Evolutionary conservation across 176 grass and related monocot species (phyloP), one percentile per base, ranked within the genome.

Genomic region (Phragmites australis): DNA sequence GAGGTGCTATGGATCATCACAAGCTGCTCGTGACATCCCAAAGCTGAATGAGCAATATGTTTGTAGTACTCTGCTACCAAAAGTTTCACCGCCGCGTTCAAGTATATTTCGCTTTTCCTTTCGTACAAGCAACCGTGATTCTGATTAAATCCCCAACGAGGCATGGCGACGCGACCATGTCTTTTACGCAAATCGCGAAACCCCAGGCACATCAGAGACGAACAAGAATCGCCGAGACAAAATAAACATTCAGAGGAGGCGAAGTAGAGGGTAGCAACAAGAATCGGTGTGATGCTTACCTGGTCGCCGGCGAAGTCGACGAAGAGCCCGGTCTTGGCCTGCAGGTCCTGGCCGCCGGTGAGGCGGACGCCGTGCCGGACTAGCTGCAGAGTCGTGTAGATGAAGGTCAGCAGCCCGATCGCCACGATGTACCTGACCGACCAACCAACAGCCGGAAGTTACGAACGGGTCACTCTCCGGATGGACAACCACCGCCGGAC

Each of bases 271-370:
- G 25, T 6, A 11, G 31, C 19, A 5, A 23, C 6, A 55, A 74
- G 9, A 16, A 30, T 30, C 15, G 5, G 15, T 1, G 39, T 0
- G 2, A 9, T 49, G 32, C 56, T 65, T 39, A 97, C 94, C 91
- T 97, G 94, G 82, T 97, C 94, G 1, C 91, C 91, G 44, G 83
- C 75, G 70, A 97, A 97, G 78, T 97, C 91, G 18, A 90, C 46
- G 73, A 94, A 67, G 42, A 70, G 71, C 58, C 82, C 75, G 32
- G 78, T 56, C 70, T 53, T 80, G 49, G 50, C 19, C 55, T 87
- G 83, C 54, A 97, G 83, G 56, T 97, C 94, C 58, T 52, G 81
- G 45, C 91, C 87, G 3, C 89, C 85, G 23, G 48, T 87, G 58
- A 94, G 90, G 52, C 85, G 44, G 27, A 92, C 76, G 39, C 29